Base-by-base conservation (phyloP, 164 flowering plant species). In the Vitis riparia region DNA sequence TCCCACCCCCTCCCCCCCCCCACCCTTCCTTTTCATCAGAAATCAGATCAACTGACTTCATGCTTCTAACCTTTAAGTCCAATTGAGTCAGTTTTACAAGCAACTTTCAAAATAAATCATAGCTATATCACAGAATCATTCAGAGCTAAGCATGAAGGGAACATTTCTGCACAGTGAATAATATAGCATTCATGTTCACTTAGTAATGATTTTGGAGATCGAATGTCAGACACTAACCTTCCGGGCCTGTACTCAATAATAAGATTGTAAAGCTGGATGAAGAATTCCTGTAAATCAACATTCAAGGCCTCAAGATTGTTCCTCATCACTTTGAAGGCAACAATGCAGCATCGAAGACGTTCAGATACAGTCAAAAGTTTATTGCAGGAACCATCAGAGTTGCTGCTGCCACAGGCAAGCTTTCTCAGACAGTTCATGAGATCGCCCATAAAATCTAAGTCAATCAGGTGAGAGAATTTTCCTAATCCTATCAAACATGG, bases 301-400 rank as follows among this genome's bases (percentile, higher is more conserved):
- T 93, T 95, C 73, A 95, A 75, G 51, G 98, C 98, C 75, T 93
- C 97, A 44, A 95, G 92, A 70, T 83, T 95, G 75, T 65, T 93
- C 85, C 82, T 91, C 99, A 95, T 93, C 61, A 95, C 91, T 81
- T 84, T 95, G 77, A 91, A 95, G 13, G 99, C 98, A 62, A 95
- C 88, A 67, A 95, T 88, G 85, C 99, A 95, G 80, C 99, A 95
- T 16, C 82, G 85, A 6, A 95, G 87, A 37, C 98, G 89, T 78
- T 95, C 99, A 47, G 96, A 81, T 50, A 95, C 88, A 29, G 91
- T 86, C 80, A 92, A 80, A 62, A 12, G 56, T 29, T 75, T 84
- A 69, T 79, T 84, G 17, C 77, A 55, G 29, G 84, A 72, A 72
- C 64, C 59, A 50, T 64, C 81, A 5, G 73, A 55, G 66, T 66